Evolutionary conservation across 2,329 filamentous ascomycete species (phyloP).

Genomic region (Ceratocystis lukuohia): DNA sequence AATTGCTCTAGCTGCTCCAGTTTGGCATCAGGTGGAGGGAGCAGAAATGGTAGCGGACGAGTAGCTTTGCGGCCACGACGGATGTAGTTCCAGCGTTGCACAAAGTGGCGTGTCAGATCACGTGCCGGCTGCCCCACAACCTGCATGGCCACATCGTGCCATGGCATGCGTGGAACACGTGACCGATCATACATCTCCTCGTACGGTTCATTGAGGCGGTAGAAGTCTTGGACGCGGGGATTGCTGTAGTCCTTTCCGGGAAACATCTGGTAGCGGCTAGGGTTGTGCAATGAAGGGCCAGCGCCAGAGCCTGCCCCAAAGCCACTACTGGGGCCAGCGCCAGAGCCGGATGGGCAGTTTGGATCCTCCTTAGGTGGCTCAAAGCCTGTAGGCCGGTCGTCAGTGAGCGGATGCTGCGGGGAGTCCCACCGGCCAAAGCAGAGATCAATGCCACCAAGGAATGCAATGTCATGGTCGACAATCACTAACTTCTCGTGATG

Average conservation of each 20-base stretch:
- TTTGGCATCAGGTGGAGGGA: conserved; percentile 87
- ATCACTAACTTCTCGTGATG: conserved; percentile 98
- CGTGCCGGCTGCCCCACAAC: conserved; percentile 90
- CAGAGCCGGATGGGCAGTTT: neutral
- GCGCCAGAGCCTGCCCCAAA: conserved; percentile 29
- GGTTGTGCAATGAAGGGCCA: conserved; percentile 52
- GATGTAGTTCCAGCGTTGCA: conserved; percentile 96
- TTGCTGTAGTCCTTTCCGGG: conserved; percentile 98
- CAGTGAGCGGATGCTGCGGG: conserved; percentile 76
- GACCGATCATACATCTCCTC: conserved; percentile 97
- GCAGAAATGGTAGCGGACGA: conserved; percentile 78
- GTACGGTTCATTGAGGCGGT: conserved; percentile 81
- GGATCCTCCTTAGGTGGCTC: conserved; percentile 42
- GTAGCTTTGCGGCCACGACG: conserved; percentile 86
- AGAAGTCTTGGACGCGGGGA: conserved; percentile 89
- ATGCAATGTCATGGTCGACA: conserved; percentile 89
- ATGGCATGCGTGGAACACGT: conserved; percentile 85
- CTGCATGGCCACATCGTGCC: conserved; percentile 98
- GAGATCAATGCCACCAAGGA: conserved; percentile 87
- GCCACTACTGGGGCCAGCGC: neutral
- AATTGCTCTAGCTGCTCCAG: conserved; percentile 73
- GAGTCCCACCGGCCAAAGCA: conserved; percentile 98
- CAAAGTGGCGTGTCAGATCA: conserved; percentile 88
- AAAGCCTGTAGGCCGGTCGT: conserved; percentile 92
- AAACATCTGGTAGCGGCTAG: conserved; percentile 90